Evolutionary conservation across 495 filamentous ascomycete species (phyloP).

Genomic region (Hyaloscypha hepaticicola): DNA sequence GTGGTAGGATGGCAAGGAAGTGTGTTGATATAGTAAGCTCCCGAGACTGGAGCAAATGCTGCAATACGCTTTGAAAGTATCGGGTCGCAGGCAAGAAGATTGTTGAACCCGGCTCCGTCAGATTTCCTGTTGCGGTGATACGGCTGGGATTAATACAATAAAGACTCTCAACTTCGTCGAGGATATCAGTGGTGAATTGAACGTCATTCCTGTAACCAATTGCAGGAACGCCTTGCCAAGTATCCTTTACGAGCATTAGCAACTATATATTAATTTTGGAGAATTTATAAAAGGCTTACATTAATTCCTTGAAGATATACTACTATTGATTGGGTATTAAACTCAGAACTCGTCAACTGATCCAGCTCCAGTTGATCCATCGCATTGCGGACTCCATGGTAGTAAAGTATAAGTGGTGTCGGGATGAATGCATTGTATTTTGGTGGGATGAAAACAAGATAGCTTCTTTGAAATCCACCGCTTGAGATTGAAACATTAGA

Average conservation of each 20-base stretch:
- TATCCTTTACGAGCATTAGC: conserved; percentile 15
- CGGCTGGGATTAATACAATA: conserved; percentile 49
- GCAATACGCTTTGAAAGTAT: conserved; percentile 38
- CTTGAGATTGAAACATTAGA: conserved; percentile 20
- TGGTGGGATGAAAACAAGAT: conserved; percentile 40
- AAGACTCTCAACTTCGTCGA: conserved; percentile 41
- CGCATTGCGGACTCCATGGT: conserved; percentile 42
- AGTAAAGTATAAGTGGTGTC: conserved; percentile 46
- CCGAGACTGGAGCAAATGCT: conserved; percentile 40
- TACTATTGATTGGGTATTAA: conserved; percentile 47
- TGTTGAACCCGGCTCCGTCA: conserved; percentile 52
- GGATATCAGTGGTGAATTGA: conserved; percentile 42
- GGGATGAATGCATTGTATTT: conserved; percentile 38
- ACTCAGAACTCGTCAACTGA: conserved; percentile 43
- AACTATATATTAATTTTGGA: not conserved
- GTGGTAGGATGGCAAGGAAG: conserved; percentile 29
- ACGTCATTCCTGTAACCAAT: conserved; percentile 31
- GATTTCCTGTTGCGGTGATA: conserved; percentile 52
- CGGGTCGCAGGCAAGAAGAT: conserved; percentile 48
- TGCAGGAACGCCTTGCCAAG: conserved; percentile 36
- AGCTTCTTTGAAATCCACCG: conserved; percentile 31
- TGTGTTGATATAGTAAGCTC: conserved; percentile 29
- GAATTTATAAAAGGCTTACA: conserved; percentile 29
- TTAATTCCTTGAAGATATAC: conserved; percentile 49
- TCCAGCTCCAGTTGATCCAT: conserved; percentile 39